These are phyloP conservation scores for Simmondsia chinensis DNA, from an alignment of 148 eudicot genomes.

Conservation along the genomic window DNA sequence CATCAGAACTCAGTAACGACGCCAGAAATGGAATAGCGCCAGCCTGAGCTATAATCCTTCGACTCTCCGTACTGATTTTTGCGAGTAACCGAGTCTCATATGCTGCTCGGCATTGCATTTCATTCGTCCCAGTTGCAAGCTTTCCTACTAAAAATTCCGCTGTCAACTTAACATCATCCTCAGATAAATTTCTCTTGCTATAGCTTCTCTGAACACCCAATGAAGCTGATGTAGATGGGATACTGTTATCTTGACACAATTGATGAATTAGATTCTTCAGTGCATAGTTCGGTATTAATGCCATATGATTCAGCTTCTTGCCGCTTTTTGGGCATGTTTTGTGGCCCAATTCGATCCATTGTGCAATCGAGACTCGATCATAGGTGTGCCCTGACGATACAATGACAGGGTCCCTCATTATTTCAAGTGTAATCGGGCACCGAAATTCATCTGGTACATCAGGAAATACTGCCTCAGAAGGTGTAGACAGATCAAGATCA, in stretches of 20 bases:
- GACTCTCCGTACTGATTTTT: slow-evolving; percentile 49
- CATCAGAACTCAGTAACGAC: slow-evolving; percentile 28
- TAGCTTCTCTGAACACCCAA: slow-evolving; percentile 16
- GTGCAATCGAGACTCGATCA: slow-evolving; percentile 41
- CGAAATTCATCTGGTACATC: slow-evolving; percentile 47
- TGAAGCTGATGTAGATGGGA: slow-evolving; percentile 23
- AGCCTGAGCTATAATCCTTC: slow-evolving; percentile 42
- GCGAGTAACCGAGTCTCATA: slow-evolving; percentile 58
- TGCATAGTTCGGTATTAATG: slow-evolving; percentile 48
- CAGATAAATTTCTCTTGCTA: slow-evolving; percentile 18
- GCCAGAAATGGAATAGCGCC: slow-evolving; percentile 64
- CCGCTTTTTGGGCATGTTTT: slow-evolving; percentile 59
- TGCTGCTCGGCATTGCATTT: slow-evolving; percentile 44
- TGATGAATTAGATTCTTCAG: slow-evolving; percentile 45
- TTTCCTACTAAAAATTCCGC: slow-evolving; percentile 49
- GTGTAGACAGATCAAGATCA: slow-evolving; percentile 13
- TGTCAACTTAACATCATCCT: slow-evolving; percentile 31
- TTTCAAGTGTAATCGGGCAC: slow-evolving; percentile 56
- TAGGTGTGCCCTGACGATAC: slow-evolving; percentile 64
- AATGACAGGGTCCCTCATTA: slow-evolving; percentile 59
- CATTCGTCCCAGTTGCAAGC: slow-evolving; percentile 43
- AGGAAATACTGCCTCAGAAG: slow-evolving; percentile 17
- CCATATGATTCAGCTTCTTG: slow-evolving; percentile 44
- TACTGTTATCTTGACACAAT: slow-evolving; percentile 44
- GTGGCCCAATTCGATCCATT: slow-evolving; percentile 56